phyloP scores from a whole-genome alignment of 2,329 filamentous ascomycete species.

The Exophiala calicioides region DNA sequence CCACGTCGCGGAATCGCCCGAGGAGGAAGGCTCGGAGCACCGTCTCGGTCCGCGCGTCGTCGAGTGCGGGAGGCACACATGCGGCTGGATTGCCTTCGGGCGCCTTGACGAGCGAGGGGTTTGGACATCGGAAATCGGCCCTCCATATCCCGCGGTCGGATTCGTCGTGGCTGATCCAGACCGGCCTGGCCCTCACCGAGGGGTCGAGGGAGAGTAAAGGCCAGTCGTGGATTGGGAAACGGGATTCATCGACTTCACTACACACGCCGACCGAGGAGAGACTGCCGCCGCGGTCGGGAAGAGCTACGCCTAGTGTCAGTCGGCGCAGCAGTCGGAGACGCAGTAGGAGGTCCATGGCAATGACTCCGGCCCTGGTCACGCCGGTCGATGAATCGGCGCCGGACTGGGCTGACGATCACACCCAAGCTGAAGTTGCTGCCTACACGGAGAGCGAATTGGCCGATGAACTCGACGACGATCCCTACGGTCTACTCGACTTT shows the following conservation, averaged over 20 bases:
- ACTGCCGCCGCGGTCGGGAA: constrained; percentile 16
- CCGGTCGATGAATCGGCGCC: constrained; percentile 22
- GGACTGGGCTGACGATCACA: constrained; percentile 30
- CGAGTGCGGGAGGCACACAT: constrained; percentile 12
- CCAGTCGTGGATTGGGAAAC: constrained; percentile 61
- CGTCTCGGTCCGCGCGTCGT: constrained; percentile 12
- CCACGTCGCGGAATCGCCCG: constrained; percentile 24
- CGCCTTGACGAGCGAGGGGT: constrained; percentile 25
- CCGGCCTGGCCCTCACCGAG: constrained; percentile 58
- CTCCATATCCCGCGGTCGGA: constrained; percentile 15
- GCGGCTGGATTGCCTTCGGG: constrained; percentile 15
- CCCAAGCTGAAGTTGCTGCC: constrained; percentile 32
- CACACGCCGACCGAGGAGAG: constrained; percentile 30
- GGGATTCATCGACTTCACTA: constrained; percentile 58
- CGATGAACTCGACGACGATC: constrained; percentile 28
- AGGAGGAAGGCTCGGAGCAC: constrained; percentile 23
- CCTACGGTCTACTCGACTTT: constrained; percentile 31
- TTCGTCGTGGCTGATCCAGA: constrained; percentile 57
- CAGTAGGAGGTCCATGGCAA: constrained; percentile 40
- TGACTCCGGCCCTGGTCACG: constrained; percentile 35
- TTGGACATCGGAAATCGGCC: constrained; percentile 19
- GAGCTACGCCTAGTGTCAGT: constrained; percentile 28
- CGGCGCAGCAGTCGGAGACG: constrained; percentile 34
- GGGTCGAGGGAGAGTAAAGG: constrained; percentile 62
- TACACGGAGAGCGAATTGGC: constrained; percentile 21